Percentiles rank a stretch among this genome's conserved stretches.
Conservation (phyloP, 257 asterid species). For the Euphrasia confusa region DNA sequence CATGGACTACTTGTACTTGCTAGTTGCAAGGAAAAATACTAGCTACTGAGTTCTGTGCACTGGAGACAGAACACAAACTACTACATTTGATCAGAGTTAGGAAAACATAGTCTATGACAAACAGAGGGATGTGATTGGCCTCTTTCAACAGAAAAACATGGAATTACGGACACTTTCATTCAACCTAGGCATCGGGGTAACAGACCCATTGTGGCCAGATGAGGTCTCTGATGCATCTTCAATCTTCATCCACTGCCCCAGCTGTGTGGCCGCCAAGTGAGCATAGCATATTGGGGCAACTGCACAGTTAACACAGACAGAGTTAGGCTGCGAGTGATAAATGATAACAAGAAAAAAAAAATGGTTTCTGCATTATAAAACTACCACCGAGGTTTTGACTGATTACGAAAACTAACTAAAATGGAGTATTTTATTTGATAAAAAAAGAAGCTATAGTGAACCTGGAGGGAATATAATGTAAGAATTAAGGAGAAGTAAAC, state of each 20-base stretch:
- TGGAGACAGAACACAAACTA: too few relatives aligned
- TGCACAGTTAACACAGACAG: conserved; percentile 21
- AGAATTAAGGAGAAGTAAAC: not conserved
- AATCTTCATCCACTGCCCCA: conserved; percentile 89
- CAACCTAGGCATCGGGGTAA: conserved; percentile 65
- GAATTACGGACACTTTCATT: conserved; percentile 60
- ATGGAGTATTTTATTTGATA: not conserved
- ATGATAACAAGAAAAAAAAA: too few relatives aligned
- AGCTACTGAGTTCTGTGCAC: too few relatives aligned
- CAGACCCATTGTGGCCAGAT: conserved; percentile 65
- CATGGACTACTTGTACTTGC: too few relatives aligned
- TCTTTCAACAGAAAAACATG: conserved; percentile 66
- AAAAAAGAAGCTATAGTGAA: not conserved
- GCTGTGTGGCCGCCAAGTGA: conserved; percentile 88
- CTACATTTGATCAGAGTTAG: too few relatives aligned
- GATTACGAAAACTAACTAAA: too few relatives aligned
- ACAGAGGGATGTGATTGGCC: too few relatives aligned
- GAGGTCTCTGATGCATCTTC: conserved; percentile 87
- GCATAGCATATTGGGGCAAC: conserved; percentile 95
- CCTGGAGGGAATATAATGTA: not conserved
- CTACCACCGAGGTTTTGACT: too few relatives aligned
- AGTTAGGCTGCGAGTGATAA: not conserved
- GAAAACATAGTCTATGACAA: too few relatives aligned
- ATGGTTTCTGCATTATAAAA: too few relatives aligned
- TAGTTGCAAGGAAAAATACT: too few relatives aligned